A percentile compares a stretch with the other conserved stretches of the same genome.
Evolutionary conservation across 176 grass and related monocot species (phyloP).

Genomic region (Carex parvula): DNA sequence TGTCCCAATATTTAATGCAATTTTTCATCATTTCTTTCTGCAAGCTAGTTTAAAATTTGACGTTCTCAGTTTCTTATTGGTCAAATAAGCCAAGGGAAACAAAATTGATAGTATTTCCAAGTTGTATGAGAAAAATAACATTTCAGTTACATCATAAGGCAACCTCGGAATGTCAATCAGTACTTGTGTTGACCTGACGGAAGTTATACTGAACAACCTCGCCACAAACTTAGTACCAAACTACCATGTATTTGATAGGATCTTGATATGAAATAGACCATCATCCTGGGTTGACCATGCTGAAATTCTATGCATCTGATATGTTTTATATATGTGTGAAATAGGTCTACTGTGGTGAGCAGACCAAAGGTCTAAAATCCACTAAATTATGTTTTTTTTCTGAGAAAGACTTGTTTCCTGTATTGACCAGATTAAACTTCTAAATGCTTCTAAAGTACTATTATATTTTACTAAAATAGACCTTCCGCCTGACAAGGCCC

Average conservation of each 20-base stretch:
- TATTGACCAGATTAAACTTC: background rate
- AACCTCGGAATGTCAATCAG: background rate
- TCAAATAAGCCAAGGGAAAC: background rate
- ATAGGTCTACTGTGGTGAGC: background rate
- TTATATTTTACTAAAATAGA: conserved; percentile 29
- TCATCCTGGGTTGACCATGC: background rate
- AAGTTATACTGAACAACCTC: background rate
- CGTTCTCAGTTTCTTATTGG: background rate
- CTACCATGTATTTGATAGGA: background rate
- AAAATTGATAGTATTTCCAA: background rate
- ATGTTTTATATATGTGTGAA: background rate
- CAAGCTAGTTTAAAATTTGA: too few relatives aligned
- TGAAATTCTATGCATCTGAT: background rate
- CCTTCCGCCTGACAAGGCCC: conserved; percentile 39
- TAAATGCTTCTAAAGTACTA: background rate
- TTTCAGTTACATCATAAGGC: background rate
- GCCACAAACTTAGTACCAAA: background rate
- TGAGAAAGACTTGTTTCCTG: background rate
- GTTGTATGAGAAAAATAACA: background rate
- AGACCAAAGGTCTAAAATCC: background rate
- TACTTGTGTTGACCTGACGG: background rate
- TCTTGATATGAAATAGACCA: background rate
- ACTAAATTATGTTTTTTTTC: background rate
- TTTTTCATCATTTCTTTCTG: too few relatives aligned
- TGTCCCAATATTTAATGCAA: too few relatives aligned